Conservation (phyloP, 371 early-diverging fungal genomes). For the Zopfochytrium polystomum region DNA sequence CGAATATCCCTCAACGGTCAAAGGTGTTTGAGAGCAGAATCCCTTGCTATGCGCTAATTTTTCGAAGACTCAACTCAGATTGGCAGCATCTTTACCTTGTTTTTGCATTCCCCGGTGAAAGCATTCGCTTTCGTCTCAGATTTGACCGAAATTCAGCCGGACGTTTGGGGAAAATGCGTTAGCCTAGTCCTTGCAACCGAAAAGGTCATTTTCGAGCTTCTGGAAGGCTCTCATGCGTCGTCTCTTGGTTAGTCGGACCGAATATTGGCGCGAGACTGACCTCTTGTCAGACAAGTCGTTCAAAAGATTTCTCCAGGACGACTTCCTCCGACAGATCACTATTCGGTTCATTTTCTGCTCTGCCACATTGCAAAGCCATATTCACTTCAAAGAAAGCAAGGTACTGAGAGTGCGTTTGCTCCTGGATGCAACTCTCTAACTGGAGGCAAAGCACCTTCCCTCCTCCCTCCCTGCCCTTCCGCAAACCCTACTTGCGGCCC, state of each 20-base stretch:
- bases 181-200: constrained; percentile 32
- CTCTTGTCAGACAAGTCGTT: constrained; percentile 50
- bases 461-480: constrained; percentile 40
- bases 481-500: constrained; percentile 26
- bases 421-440: background rate
- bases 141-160: constrained; percentile 29
- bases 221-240: constrained; percentile 24
- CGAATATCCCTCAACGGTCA: constrained; percentile 75
- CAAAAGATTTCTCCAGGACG: constrained; percentile 79
- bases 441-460: constrained; percentile 55
- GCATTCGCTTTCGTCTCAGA: constrained; percentile 51
- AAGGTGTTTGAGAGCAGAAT: constrained; percentile 46
- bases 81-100: constrained; percentile 87
- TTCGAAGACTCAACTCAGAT: constrained; percentile 66
- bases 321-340: constrained; percentile 81
- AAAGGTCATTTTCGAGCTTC: constrained; percentile 34
- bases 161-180: constrained; percentile 42
- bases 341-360: constrained; percentile 78
- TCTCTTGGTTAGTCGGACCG: constrained; percentile 28
- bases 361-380: constrained; percentile 58
- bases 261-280: background rate
- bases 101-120: constrained; percentile 67
- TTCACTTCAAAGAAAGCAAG: constrained; percentile 53
- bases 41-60: background rate
- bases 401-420: constrained; percentile 21